phyloP scores from a whole-genome alignment of 2,329 filamentous ascomycete species.

The Cercospora sojina region DNA sequence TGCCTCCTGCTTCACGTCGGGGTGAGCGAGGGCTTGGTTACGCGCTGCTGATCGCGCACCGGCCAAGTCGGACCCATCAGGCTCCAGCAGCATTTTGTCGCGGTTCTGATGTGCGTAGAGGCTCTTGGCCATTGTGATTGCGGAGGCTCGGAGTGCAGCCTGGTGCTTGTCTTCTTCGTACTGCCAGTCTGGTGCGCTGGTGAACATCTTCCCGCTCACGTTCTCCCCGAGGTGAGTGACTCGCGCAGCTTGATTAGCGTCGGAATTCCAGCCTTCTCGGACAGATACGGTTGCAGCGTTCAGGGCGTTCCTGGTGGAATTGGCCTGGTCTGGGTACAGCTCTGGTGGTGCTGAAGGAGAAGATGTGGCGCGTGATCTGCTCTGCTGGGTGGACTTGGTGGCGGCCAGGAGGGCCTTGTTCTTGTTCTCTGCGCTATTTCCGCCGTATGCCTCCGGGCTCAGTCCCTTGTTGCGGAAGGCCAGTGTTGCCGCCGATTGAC shows the following conservation, averaged over 20 bases:
- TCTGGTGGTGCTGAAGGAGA: constrained; percentile 48
- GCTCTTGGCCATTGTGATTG: constrained; percentile 82
- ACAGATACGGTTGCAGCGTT: constrained; percentile 71
- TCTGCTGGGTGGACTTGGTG: constrained; percentile 68
- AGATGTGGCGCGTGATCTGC: constrained; percentile 64
- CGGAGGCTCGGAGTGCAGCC: constrained; percentile 75
- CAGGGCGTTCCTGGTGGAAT: constrained; percentile 66
- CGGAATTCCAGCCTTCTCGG: constrained; percentile 48
- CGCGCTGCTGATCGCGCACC: constrained; percentile 33
- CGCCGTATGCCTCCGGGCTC: constrained; percentile 48
- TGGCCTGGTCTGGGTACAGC: constrained; percentile 57
- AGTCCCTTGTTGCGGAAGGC: constrained; percentile 59
- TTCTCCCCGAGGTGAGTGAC: constrained; percentile 67
- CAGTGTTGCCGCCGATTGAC: constrained; percentile 68
- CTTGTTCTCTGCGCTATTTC: constrained; percentile 52
- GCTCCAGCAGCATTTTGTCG: constrained; percentile 24
- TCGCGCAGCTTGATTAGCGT: constrained; percentile 60
- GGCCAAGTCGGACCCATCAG: constrained; percentile 23
- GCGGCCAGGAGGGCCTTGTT: constrained; percentile 72
- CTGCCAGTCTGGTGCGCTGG: constrained; percentile 68
- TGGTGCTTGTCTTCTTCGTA: constrained; percentile 70
- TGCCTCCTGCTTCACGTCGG: constrained; percentile 55
- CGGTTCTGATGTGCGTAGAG: constrained; percentile 69
- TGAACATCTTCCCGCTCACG: constrained; percentile 67
- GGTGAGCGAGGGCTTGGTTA: constrained; percentile 36